Percentiles rank a stretch among this genome's conserved stretches.
Conservation (phyloP, 768 basidiomycete species). For the Hericium alpestre region DNA sequence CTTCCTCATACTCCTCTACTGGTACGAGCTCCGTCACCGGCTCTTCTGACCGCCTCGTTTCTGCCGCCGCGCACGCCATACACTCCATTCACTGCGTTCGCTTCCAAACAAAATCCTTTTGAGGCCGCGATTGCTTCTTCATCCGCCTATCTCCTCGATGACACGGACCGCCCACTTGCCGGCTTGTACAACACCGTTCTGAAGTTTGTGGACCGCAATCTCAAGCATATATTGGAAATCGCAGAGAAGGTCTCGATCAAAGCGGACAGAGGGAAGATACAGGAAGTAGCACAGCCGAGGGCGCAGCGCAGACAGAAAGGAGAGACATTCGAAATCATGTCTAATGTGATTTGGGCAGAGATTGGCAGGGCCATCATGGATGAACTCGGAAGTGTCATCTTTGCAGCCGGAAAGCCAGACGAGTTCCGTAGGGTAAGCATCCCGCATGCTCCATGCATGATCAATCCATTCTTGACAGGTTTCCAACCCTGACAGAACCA, state of each 20-base stretch:
- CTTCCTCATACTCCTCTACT: conserved; percentile 68
- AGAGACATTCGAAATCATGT: conserved; percentile 71
- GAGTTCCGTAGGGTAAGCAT: conserved; percentile 71
- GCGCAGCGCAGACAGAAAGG: conserved; percentile 9
- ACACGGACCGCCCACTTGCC: conserved; percentile 57
- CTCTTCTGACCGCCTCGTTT: conserved; percentile 35
- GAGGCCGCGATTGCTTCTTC: conserved; percentile 17
- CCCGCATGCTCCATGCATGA: neutral
- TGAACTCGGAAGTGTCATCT: conserved; percentile 73
- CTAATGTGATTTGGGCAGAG: conserved; percentile 84
- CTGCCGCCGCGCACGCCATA: conserved; percentile 44
- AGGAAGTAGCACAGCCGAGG: neutral
- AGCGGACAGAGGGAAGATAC: conserved; percentile 3
- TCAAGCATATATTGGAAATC: conserved; percentile 63
- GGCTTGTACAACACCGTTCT: conserved; percentile 75
- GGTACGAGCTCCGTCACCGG: conserved; percentile 6
- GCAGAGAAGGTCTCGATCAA: conserved; percentile 59
- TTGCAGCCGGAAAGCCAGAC: conserved; percentile 85
- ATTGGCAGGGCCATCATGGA: conserved; percentile 70
- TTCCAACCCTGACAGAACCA: conserved; percentile 49
- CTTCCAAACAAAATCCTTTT: conserved; percentile 30
- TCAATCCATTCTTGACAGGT: too few relatives aligned
- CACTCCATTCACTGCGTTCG: conserved; percentile 39
- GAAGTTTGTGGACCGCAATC: conserved; percentile 67
- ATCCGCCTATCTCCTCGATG: conserved; percentile 49